Evolutionary conservation across 2,329 filamentous ascomycete genomes (phyloP).

Genomic region (Colletotrichum orchidophilum): DNA sequence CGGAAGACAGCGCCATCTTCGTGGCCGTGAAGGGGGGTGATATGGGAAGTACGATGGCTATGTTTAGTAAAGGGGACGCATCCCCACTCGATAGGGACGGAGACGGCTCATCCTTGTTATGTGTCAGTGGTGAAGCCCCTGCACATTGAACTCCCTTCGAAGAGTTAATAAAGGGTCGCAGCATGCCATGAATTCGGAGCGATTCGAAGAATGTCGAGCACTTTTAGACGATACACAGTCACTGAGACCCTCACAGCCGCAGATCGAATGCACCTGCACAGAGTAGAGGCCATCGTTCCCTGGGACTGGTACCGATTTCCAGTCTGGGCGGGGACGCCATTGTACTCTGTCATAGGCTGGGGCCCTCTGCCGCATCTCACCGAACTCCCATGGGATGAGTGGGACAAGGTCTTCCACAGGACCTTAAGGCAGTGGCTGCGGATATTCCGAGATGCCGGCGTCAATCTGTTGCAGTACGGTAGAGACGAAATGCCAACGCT

Average conservation of each 20-base stretch:
- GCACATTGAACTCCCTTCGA: too few relatives aligned
- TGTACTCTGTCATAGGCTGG: slow-evolving; percentile 40
- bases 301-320: slow-evolving; percentile 39
- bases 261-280: slow-evolving; percentile 6
- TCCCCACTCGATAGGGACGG: too few relatives aligned
- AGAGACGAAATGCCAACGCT: slow-evolving; percentile 32
- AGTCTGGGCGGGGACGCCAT: slow-evolving; percentile 36
- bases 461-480: slow-evolving; percentile 39
- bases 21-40: too few relatives aligned
- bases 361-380: slow-evolving; percentile 39
- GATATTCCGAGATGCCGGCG: slow-evolving; percentile 27
- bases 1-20: too few relatives aligned
- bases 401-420: slow-evolving; percentile 36
- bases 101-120: too few relatives aligned
- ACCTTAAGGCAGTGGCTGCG: slow-evolving; percentile 34
- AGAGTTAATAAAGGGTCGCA: slow-evolving; percentile 26
- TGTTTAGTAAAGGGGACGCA: too few relatives aligned
- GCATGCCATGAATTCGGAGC: slow-evolving; percentile 17
- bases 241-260: neutral
- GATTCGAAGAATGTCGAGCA: neutral
- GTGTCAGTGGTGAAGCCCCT: too few relatives aligned
- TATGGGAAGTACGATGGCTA: too few relatives aligned
- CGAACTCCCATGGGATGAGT: slow-evolving; percentile 5
- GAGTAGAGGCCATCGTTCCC: slow-evolving; percentile 33
- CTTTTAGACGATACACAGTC: slow-evolving; percentile 29